These are phyloP conservation scores for Alternaria sp. DNA, from an alignment of 2,329 filamentous ascomycete species.

Conservation along the genomic window DNA sequence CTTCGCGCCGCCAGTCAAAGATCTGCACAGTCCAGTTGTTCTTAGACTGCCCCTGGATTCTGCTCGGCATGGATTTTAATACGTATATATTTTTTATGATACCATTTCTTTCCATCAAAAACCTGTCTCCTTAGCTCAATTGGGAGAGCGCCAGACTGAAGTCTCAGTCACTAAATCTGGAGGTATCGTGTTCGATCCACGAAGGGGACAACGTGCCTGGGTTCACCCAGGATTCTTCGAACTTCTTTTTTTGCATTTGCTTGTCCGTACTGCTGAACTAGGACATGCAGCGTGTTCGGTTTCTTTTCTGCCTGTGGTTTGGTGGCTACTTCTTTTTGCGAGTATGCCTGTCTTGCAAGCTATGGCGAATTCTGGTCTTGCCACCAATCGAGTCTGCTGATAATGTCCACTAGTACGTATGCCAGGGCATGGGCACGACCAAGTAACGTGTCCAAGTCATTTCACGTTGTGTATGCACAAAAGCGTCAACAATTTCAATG, in stretches of 20 bases:
- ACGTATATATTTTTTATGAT: rapidly evolving
- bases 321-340: not conserved
- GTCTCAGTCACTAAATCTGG: slow-evolving; percentile 42
- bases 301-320: not conserved
- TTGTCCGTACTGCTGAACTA: too few relatives aligned
- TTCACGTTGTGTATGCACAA: not conserved
- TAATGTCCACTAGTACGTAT: not conserved
- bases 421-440: not conserved
- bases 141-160: slow-evolving; percentile 46
- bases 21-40: not conserved
- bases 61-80: too few relatives aligned
- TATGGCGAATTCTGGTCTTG: not conserved
- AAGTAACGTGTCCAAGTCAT: not conserved
- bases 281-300: not conserved
- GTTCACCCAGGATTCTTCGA: slow-evolving; percentile 21
- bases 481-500: not conserved
- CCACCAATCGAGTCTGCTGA: not conserved
- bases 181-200: slow-evolving; percentile 44
- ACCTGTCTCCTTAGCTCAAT: slow-evolving; percentile 41
- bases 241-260: slow-evolving; percentile 16
- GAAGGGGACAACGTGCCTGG: slow-evolving; percentile 36
- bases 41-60: too few relatives aligned
- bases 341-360: not conserved
- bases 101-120: not conserved
- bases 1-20: not conserved